Conservation (phyloP, 2,329 filamentous ascomycete species). For the Graphilbum fragrans region DNA sequence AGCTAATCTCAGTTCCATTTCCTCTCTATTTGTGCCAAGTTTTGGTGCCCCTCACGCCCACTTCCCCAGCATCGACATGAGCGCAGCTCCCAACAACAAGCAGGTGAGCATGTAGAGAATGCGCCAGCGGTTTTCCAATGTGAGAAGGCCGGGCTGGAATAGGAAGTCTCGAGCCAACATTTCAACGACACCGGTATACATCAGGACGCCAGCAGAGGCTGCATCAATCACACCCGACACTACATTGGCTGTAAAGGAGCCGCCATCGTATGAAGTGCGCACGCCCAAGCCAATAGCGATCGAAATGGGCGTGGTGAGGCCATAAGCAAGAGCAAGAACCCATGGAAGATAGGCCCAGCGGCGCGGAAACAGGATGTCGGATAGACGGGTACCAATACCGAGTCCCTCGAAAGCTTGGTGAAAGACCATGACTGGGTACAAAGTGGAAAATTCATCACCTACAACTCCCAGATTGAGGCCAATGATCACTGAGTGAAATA, state of each 20-base stretch:
- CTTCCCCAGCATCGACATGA: too few relatives aligned
- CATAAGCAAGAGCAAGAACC: slow-evolving; percentile 57
- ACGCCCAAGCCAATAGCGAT: slow-evolving; percentile 78
- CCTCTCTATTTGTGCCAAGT: too few relatives aligned
- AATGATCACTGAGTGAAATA: slow-evolving; percentile 92
- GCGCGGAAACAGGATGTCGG: slow-evolving; percentile 38
- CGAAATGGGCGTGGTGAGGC: slow-evolving; percentile 71
- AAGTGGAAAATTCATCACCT: slow-evolving; percentile 39
- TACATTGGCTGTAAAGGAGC: slow-evolving; percentile 47
- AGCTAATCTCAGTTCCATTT: too few relatives aligned
- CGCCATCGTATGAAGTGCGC: slow-evolving; percentile 48
- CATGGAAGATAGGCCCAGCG: slow-evolving; percentile 64
- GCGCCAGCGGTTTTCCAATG: too few relatives aligned
- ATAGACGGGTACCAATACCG: slow-evolving; percentile 74
- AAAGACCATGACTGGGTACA: slow-evolving; percentile 63
- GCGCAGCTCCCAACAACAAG: too few relatives aligned
- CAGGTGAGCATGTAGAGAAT: too few relatives aligned
- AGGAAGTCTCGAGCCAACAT: slow-evolving; percentile 94
- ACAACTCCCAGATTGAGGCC: slow-evolving; percentile 65
- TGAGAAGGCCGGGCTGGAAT: too few relatives aligned
- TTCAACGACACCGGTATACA: slow-evolving; percentile 90
- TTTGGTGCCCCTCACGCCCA: too few relatives aligned
- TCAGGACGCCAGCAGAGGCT: slow-evolving; percentile 79
- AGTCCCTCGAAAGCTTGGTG: slow-evolving; percentile 92
- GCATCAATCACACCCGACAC: slow-evolving; percentile 83